These are phyloP conservation scores for Ogataea methanolica DNA, from an alignment of 805 yeast genomes.

Conservation along the genomic window DNA sequence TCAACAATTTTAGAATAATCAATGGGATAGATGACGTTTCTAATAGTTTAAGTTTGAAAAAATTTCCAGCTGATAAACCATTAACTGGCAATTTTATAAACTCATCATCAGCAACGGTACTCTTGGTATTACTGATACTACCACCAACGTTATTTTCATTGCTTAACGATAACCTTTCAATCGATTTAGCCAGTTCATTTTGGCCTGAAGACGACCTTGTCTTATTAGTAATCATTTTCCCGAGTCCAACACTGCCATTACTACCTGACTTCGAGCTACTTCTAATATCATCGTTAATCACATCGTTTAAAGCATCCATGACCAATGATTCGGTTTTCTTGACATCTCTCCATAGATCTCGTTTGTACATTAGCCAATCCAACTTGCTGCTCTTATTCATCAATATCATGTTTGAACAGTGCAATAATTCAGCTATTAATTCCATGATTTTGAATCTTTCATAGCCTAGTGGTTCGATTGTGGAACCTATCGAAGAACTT, in stretches of 20 bases:
- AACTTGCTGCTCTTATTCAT: conserved; percentile 68
- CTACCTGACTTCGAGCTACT: neutral
- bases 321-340: conserved; percentile 37
- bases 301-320: conserved; percentile 31
- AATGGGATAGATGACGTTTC: conserved; percentile 63
- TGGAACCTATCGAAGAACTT: conserved; percentile 52
- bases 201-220: too few species aligned
- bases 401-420: conserved; percentile 92
- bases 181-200: conserved; percentile 14
- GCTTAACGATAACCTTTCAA: conserved; percentile 24
- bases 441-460: conserved; percentile 88
- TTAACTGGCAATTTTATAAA: conserved; percentile 22
- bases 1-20: conserved; percentile 64
- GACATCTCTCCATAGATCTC: conserved; percentile 66
- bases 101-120: conserved; percentile 7
- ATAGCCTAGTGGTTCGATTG: conserved; percentile 74
- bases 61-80: conserved; percentile 63
- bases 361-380: conserved; percentile 58
- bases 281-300: conserved; percentile 21
- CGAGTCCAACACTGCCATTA: neutral
- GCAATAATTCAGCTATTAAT: conserved; percentile 85
- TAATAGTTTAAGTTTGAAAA: conserved; percentile 69
- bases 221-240: too few species aligned
- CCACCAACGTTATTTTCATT: conserved; percentile 15
- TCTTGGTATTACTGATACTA: conserved; percentile 14